These are phyloP conservation scores for Malus domestica DNA, from an alignment of 306 rosid genomes.

Conservation along the genomic window DNA sequence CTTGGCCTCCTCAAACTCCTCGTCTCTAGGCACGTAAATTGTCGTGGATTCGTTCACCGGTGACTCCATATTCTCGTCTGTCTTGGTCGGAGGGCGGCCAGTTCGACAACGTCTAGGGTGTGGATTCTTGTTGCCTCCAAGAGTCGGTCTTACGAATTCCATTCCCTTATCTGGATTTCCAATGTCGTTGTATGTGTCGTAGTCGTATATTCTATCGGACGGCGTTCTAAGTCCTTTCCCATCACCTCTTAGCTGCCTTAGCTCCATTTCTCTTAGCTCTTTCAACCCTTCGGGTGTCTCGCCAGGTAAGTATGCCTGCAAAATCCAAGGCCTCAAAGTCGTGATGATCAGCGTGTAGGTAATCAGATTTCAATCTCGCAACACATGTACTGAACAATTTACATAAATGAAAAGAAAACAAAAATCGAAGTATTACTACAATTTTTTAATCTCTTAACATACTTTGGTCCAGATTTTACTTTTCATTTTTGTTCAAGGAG, in stretches of 20 bases:
- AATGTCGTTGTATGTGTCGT: constrained; percentile 33
- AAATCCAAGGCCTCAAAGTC: no score
- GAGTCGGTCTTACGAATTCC: constrained; percentile 12
- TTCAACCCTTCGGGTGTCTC: constrained; percentile 33
- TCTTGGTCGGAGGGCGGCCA: constrained; percentile 17
- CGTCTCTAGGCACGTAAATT: constrained; percentile 43
- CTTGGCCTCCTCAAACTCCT: constrained; percentile 35
- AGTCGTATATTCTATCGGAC: constrained; percentile 33
- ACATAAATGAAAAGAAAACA: no score
- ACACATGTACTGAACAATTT: no score
- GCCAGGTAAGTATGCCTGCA: constrained; percentile 24
- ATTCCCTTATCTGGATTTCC: constrained; percentile 20
- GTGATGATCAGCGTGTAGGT: no score
- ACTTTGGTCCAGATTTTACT: no score
- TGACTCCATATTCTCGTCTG: constrained; percentile 23
- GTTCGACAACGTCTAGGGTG: constrained; percentile 36
- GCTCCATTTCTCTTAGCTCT: constrained; percentile 25
- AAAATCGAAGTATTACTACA: no score
- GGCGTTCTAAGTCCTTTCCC: constrained; percentile 15
- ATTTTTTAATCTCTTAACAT: no score
- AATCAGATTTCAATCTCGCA: no score
- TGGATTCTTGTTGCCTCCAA: constrained; percentile 23
- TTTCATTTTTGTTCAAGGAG: no score
- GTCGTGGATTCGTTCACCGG: constrained; percentile 1
- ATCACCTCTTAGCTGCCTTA: constrained; percentile 27